phyloP scores from a whole-genome alignment of 2,329 filamentous ascomycete species.

The Ceratocystis alfenasii region DNA sequence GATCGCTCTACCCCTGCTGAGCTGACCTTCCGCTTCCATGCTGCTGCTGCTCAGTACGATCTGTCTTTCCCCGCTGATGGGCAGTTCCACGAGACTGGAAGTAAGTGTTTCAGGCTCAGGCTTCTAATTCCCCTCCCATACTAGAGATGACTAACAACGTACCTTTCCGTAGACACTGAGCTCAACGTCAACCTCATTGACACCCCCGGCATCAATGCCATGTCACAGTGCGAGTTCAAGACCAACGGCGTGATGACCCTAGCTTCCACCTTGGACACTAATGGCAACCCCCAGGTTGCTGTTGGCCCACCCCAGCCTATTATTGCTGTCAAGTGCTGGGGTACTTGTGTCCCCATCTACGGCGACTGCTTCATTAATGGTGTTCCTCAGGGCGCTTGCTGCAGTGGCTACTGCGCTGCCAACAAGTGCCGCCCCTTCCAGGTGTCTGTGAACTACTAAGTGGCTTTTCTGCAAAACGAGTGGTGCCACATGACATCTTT shows the following conservation, averaged over 20 bases:
- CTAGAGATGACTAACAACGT: slow-evolving; percentile 8
- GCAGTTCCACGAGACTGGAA: slow-evolving; percentile 28
- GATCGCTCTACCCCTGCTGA: slow-evolving; percentile 28
- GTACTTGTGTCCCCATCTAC: slow-evolving; percentile 34
- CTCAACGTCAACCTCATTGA: slow-evolving; percentile 34
- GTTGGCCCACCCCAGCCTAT: slow-evolving; percentile 37
- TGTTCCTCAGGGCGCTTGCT: slow-evolving; percentile 33
- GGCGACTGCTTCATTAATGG: slow-evolving; percentile 31
- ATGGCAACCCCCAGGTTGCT: slow-evolving; percentile 32
- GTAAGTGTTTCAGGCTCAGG: slow-evolving; percentile 26
- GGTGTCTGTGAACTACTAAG: background rate
- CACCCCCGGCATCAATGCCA: slow-evolving; percentile 35
- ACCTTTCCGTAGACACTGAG: slow-evolving; percentile 29
- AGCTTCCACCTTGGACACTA: slow-evolving; percentile 26
- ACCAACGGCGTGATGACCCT: slow-evolving; percentile 27
- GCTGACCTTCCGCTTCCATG: slow-evolving; percentile 36
- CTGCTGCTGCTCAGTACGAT: slow-evolving; percentile 33
- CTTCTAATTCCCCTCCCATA: background rate
- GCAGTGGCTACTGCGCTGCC: slow-evolving; percentile 34
- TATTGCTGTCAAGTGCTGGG: slow-evolving; percentile 33
- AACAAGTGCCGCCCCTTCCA: slow-evolving; percentile 32
- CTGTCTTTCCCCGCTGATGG: slow-evolving; percentile 36
- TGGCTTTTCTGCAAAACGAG: background rate
- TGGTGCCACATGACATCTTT: no score
- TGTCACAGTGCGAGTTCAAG: slow-evolving; percentile 35